Percentiles rank a stretch among this genome's conserved stretches.
Conservation (phyloP, 2,329 filamentous ascomycete species). For the Dryadomyces quercus-mongolicae region DNA sequence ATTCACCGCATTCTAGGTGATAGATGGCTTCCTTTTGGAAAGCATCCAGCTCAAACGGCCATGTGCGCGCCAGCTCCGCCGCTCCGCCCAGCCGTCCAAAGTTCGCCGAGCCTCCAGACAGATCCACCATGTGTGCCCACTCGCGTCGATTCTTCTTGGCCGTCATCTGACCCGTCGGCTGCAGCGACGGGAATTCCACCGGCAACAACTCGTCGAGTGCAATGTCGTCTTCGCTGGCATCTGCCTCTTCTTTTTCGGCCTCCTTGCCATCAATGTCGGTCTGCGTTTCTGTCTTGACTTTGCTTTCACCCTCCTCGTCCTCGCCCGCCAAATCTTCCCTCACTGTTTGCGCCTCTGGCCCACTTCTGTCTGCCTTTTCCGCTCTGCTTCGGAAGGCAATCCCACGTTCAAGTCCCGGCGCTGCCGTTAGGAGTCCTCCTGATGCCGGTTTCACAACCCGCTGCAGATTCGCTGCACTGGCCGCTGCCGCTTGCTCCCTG, state of each 20-base stretch:
- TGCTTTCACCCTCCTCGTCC: not conserved
- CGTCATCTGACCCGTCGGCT: slow-evolving; percentile 68
- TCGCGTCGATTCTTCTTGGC: slow-evolving; percentile 68
- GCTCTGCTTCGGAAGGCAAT: slow-evolving; percentile 51
- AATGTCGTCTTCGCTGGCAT: slow-evolving; percentile 5
- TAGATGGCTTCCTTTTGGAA: slow-evolving; percentile 99
- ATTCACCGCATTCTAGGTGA: slow-evolving; percentile 91
- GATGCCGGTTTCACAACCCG: slow-evolving; percentile 72
- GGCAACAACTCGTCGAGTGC: slow-evolving; percentile 80
- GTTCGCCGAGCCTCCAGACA: slow-evolving; percentile 86
- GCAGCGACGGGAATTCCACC: slow-evolving; percentile 83
- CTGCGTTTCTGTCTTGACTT: not conserved
- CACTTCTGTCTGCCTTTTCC: slow-evolving; percentile 12
- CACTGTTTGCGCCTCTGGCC: not conserved
- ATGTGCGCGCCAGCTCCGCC: slow-evolving; percentile 79
- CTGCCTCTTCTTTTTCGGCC: slow-evolving; percentile 29
- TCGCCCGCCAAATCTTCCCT: not conserved
- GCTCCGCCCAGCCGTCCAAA: slow-evolving; percentile 77
- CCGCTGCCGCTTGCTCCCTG: slow-evolving; percentile 12
- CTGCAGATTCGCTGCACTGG: slow-evolving; percentile 22
- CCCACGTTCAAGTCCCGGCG: slow-evolving; percentile 72
- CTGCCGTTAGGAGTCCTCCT: slow-evolving; percentile 65
- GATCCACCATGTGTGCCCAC: slow-evolving; percentile 98
- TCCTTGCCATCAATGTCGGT: slow-evolving; percentile 34
- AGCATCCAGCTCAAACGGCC: slow-evolving; percentile 93